phyloP scores from a whole-genome alignment of 2,329 filamentous ascomycete genomes.

The Scedosporium aurantiacum region DNA sequence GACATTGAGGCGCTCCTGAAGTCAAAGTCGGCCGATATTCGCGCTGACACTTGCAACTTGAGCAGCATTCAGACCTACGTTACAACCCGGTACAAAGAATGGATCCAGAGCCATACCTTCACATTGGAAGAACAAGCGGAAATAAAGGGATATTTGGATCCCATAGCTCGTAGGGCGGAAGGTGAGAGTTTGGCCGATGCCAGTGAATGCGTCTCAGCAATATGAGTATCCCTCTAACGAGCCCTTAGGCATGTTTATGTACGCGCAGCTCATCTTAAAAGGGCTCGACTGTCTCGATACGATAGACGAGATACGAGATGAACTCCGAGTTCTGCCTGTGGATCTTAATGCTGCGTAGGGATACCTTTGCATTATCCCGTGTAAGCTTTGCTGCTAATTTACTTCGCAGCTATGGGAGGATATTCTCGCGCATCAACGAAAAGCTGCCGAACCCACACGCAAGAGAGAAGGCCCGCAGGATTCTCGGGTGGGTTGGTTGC shows the following conservation, averaged over 20 bases:
- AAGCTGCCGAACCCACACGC: neutral
- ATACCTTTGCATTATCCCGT: neutral
- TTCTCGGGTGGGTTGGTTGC: constrained; percentile 13
- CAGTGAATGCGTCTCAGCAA: neutral
- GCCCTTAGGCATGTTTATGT: neutral
- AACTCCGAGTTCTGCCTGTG: neutral
- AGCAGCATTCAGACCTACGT: neutral
- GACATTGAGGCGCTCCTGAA: neutral
- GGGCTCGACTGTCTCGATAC: neutral
- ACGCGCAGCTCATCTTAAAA: neutral
- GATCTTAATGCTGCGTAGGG: neutral
- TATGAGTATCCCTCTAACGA: too few species aligned
- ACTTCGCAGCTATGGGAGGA: neutral
- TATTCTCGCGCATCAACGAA: neutral
- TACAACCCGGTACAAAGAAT: neutral
- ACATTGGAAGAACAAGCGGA: neutral
- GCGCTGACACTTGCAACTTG: neutral
- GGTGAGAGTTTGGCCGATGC: neutral
- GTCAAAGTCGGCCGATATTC: neutral
- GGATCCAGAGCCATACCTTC: neutral
- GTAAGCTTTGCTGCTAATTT: neutral
- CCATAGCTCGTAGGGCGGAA: neutral
- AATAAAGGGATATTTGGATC: neutral
- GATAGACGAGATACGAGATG: neutral
- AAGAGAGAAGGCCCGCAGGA: constrained; percentile 7